Evolutionary conservation across 1,139 yeast species (phyloP).

Genomic region (Kodamaea sp.): DNA sequence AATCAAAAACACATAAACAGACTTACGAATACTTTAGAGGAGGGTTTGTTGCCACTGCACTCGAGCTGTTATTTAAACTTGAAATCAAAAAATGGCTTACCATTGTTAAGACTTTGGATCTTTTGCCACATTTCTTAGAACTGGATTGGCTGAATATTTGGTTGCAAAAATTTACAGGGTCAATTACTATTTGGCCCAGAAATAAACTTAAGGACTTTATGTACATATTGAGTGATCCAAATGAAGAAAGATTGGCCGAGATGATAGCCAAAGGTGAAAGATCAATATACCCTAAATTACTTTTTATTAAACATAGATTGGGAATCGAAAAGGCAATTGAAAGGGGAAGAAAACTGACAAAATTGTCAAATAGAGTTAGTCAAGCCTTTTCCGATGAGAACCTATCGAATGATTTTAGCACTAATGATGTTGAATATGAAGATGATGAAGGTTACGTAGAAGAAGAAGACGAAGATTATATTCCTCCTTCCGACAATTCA

Average conservation of each 20-base stretch:
- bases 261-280: conserved; percentile 63
- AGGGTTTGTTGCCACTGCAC: conserved; percentile 70
- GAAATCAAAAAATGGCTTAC: conserved; percentile 76
- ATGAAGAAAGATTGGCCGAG: conserved; percentile 49
- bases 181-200: conserved; percentile 75
- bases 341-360: conserved; percentile 36
- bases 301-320: conserved; percentile 62
- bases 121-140: conserved; percentile 64
- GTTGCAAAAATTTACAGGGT: conserved; percentile 71
- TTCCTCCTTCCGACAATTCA: conserved; percentile 4
- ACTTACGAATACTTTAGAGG: conserved; percentile 57
- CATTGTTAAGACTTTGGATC: conserved; percentile 59
- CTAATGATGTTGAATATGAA: conserved; percentile 14
- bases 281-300: conserved; percentile 62
- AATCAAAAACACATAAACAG: conserved; percentile 43
- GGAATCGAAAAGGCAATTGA: conserved; percentile 64
- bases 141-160: conserved; percentile 82
- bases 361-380: conserved; percentile 12
- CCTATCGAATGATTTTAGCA: conserved; percentile 9
- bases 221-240: conserved; percentile 68
- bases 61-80: conserved; percentile 65
- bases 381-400: conserved; percentile 8
- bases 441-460: conserved; percentile 15
- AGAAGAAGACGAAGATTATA: conserved; percentile 5
- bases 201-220: conserved; percentile 56